These are phyloP conservation scores for Persicaria maculosa DNA, from an alignment of 148 eudicot genomes.

Conservation along the genomic window DNA sequence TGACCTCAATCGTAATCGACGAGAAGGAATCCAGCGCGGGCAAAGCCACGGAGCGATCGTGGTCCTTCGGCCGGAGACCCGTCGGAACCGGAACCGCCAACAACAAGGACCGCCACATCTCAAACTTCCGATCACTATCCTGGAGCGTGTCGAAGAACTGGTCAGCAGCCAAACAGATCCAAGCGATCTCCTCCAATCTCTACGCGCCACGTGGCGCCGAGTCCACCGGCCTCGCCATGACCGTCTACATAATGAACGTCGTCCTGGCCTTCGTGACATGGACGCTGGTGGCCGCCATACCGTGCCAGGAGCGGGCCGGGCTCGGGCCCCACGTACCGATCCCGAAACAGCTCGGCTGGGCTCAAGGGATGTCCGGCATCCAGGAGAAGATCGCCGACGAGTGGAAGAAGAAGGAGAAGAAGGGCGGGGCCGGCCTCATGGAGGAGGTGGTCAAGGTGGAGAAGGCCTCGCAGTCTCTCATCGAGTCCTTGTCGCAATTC, in stretches of 20 bases:
- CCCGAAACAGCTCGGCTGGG: constrained; percentile 62
- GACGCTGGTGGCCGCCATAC: constrained; percentile 82
- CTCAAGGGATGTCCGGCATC: constrained; percentile 43
- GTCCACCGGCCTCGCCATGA: constrained; percentile 48
- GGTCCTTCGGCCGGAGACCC: constrained; percentile 69
- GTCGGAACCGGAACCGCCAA: constrained; percentile 15
- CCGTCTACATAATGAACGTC: constrained; percentile 61
- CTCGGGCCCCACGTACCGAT: constrained; percentile 55
- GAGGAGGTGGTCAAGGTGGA: constrained; percentile 63
- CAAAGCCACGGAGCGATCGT: constrained; percentile 54
- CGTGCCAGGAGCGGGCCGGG: constrained; percentile 78
- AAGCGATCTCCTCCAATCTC: constrained; percentile 65
- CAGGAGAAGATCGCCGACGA: constrained; percentile 88
- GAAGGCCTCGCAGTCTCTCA: constrained; percentile 35
- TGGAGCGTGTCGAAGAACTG: constrained; percentile 67
- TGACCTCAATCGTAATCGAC: constrained; percentile 53
- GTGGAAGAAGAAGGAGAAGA: constrained; percentile 92
- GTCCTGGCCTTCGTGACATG: constrained; percentile 68
- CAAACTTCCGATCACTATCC: constrained; percentile 54
- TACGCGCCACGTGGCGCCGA: constrained; percentile 70
- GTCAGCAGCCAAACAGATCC: constrained; percentile 87
- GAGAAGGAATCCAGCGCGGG: constrained; percentile 48
- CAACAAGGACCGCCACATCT: constrained; percentile 25
- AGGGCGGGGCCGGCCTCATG: constrained; percentile 62
- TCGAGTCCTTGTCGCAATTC: constrained; percentile 48